Percentiles rank a stretch among this genome's conserved stretches.
Conservation (phyloP, 1,284 basidiomycete genomes). For the Irpex sp. region DNA sequence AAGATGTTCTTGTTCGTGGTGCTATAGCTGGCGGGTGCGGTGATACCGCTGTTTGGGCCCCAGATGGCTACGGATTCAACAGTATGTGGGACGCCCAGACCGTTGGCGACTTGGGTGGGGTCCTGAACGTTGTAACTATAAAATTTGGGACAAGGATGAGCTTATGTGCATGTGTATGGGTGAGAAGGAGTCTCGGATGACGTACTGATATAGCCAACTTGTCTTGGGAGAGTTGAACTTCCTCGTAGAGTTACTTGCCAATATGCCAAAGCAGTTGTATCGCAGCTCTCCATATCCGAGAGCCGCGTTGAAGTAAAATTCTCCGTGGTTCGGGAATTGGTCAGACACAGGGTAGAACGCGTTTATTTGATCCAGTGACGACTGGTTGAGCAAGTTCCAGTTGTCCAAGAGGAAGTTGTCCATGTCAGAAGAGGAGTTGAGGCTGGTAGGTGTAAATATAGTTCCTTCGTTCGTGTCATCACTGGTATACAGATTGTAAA, state of each 20-base stretch:
- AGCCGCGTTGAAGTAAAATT: neutral
- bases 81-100: neutral
- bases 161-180: neutral
- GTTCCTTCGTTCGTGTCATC: neutral
- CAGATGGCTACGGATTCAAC: neutral
- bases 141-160: neutral
- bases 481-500: neutral
- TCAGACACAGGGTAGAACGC: neutral
- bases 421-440: neutral
- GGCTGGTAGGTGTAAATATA: neutral
- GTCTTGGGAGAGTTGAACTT: neutral
- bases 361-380: neutral
- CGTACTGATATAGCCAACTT: neutral
- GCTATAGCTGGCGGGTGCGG: neutral
- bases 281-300: neutral
- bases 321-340: neutral
- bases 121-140: constrained; percentile 1
- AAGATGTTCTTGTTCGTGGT: neutral
- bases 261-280: neutral
- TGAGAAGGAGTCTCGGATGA: neutral
- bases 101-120: neutral
- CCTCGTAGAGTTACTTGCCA: neutral
- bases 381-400: neutral
- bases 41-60: neutral
- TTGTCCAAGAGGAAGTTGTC: neutral